Percentiles rank a stretch among this genome's conserved stretches.
Conservation (phyloP, 2,329 filamentous ascomycete species). For the Aspergillus unguis region DNA sequence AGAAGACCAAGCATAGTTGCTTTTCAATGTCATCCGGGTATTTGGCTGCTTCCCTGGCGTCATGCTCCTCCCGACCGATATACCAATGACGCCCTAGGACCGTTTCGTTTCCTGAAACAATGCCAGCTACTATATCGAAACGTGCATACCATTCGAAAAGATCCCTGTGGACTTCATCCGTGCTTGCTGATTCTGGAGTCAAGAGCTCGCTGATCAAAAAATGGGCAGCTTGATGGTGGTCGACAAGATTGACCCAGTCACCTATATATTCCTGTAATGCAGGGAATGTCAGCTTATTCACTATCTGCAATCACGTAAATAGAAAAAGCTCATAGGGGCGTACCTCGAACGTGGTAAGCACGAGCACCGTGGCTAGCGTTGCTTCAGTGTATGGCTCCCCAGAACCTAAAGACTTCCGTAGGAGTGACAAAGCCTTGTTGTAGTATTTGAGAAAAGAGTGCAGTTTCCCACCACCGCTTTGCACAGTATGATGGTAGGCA, state of each 20-base stretch:
- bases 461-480: slow-evolving; percentile 67
- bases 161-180: slow-evolving; percentile 67
- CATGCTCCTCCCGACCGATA: slow-evolving; percentile 60
- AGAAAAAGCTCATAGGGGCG: slow-evolving; percentile 20
- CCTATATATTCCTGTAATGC: slow-evolving; percentile 76
- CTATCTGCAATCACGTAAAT: background rate
- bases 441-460: slow-evolving; percentile 85
- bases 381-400: slow-evolving; percentile 68
- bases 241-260: slow-evolving; percentile 90
- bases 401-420: slow-evolving; percentile 68
- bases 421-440: slow-evolving; percentile 75
- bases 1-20: slow-evolving; percentile 65
- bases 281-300: slow-evolving; percentile 12
- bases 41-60: slow-evolving; percentile 54
- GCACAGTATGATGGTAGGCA: slow-evolving; percentile 77
- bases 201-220: slow-evolving; percentile 76
- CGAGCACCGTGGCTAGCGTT: slow-evolving; percentile 81
- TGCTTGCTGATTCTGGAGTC: slow-evolving; percentile 69
- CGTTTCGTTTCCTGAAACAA: slow-evolving; percentile 76
- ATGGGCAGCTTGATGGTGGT: slow-evolving; percentile 86
- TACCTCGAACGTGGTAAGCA: slow-evolving; percentile 92
- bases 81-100: slow-evolving; percentile 78
- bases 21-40: slow-evolving; percentile 63
- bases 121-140: slow-evolving; percentile 79
- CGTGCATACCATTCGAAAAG: slow-evolving; percentile 86